Base-by-base conservation (phyloP, 192 early-diverging fungal species). In the Irineochytrium annulatum region DNA sequence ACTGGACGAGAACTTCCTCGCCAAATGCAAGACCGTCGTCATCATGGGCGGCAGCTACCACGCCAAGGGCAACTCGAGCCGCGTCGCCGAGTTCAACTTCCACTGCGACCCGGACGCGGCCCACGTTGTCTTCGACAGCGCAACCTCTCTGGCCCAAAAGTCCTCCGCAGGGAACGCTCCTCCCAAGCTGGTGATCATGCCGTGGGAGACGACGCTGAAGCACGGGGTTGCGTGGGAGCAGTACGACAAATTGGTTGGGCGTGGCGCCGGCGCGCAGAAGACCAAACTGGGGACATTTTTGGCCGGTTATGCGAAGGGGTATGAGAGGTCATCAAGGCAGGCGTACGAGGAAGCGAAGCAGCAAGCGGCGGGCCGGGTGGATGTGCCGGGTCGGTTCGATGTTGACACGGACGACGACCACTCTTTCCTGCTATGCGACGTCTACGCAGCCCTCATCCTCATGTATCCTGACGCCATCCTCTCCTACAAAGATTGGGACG, bases 41-140 rank as follows among this genome's bases (percentile, higher is more conserved):
- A 64, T 80, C 37, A 80, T 80, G 78, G 78, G 78, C 17, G 78
- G 78, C 11, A 51, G 63, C 39, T 43, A 70, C 28, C 55, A 66
- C 34, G 77, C 65, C 4, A 69, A 68, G 55, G 78, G 78, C 32
- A 80, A 80, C 56, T 49, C 70, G 0, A 75, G 60, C 51, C 68
- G 76, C 26, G 55, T 69, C 3, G 73, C 67, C 55, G 61, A 69
- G 46, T 68, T 69, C 71, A 77, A 77, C 63, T 71, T 77, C 45
- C 65, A 77, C 57, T 68, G 59, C 33, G 76, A 77, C 52, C 76
- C 76, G 19, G 76, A 77, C 34, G 68, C 76, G 1, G 71, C 62
- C 11, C 65, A 74, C 46, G 62, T 77, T 24, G 76, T 77, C 29
- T 73, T 72, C 53, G 57, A 62, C 27, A 46, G 63, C 4, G 56